Base-by-base conservation (phyloP, 148 eudicot genomes). In the Rhododendron ferrugineum region DNA sequence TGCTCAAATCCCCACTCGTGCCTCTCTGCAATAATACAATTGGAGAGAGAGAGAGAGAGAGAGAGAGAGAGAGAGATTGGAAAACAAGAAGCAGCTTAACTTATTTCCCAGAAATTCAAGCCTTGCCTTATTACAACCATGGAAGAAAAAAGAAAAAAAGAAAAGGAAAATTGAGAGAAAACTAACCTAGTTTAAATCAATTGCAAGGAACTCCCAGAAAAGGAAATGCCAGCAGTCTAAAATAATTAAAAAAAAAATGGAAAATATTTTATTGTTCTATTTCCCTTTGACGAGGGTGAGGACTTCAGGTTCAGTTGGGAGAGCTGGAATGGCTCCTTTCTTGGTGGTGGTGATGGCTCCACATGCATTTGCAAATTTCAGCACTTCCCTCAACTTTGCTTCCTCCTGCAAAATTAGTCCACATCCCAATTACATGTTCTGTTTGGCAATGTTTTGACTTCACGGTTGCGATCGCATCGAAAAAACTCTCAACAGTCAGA, bases 311-410 rank as follows among this genome's bases (percentile, higher is more conserved):
- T 83, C 90, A 0, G 92, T 92, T 28, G 98, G 98, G 3, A 94
- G 97, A 20, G 97, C 97, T 8, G 95, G 98, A 85, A 94, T 93
- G 20, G 95, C 94, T 56, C 95, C 98, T 84, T 93, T 93, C 87
- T 90, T 94, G 73, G 98, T 94, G 5, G 98, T 93, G 11, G 97
- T 94, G 11, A 93, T 94, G 74, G 97, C 97, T 46, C 97, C 95
- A 82, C 97, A 93, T 7, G 97, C 97, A 44, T 93, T 92, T 81
- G 95, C 91, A 62, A 88, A 94, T 58, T 37, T 92, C 76, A 94
- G 82, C n/a, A 85, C 91, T 83, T 90, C 93, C 88, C 84, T 93
- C 88, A 94, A 86, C 49, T 88, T 86, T 13, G 88, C 16, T 80
- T 94, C 98, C 62, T 94, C 93, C 94, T 94, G 89, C 70, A 85